phyloP scores from a whole-genome alignment of 306 rosid genomes.

The Cucurbita ficifolia region DNA sequence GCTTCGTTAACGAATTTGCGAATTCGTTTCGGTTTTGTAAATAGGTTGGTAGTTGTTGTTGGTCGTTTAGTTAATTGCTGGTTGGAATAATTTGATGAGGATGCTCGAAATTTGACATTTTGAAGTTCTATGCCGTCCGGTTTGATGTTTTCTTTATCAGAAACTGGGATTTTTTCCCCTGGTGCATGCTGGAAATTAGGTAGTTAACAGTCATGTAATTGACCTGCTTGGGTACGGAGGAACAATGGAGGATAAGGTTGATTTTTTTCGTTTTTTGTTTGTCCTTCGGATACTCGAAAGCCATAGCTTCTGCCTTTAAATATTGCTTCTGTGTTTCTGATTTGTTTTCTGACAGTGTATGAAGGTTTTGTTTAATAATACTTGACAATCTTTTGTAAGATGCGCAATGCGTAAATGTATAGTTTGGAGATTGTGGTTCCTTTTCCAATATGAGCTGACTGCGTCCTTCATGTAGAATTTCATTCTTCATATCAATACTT shows the following conservation, averaged over 20 bases:
- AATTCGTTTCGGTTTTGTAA: background rate
- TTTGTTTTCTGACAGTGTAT: background rate
- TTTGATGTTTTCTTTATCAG: background rate
- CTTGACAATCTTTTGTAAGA: background rate
- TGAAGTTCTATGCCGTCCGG: background rate
- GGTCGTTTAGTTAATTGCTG: background rate
- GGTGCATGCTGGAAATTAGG: background rate
- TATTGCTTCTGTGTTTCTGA: background rate
- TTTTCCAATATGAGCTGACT: background rate
- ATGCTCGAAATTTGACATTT: background rate
- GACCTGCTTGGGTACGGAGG: background rate
- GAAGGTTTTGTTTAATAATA: background rate
- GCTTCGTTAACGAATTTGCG: background rate
- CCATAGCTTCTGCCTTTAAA: background rate
- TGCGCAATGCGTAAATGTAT: background rate
- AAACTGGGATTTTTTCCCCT: background rate
- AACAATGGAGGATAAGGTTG: background rate
- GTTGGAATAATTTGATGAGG: background rate
- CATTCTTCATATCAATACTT: background rate
- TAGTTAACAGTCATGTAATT: background rate
- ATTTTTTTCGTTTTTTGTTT: background rate
- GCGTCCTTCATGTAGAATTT: background rate
- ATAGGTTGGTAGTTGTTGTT: background rate
- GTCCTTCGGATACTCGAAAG: background rate
- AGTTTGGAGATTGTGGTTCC: background rate